These are phyloP conservation scores for Hura crepitans DNA, from an alignment of 441 rosid genomes.

Conservation along the genomic window DNA sequence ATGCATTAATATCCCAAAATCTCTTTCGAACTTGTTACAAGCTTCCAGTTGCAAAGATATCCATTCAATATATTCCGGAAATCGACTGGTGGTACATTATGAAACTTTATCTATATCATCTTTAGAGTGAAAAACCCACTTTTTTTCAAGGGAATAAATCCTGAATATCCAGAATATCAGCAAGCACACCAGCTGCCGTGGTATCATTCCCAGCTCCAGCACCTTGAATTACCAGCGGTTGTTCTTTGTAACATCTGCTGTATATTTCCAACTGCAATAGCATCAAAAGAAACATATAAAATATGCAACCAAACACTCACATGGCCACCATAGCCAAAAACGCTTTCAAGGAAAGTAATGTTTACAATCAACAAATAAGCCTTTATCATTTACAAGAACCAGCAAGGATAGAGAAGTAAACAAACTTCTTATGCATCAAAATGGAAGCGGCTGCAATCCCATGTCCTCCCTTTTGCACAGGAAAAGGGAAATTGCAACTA, in stretches of 20 bases:
- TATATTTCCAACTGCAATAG: constrained; percentile 62
- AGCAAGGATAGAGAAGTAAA: background rate
- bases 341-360: background rate
- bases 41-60: too few species aligned
- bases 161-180: constrained; percentile 84
- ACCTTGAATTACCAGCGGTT: constrained; percentile 91
- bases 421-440: background rate
- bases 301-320: too few species aligned
- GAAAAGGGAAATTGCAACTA: background rate
- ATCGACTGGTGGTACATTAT: background rate
- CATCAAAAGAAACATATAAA: constrained; percentile 5
- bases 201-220: constrained; percentile 98
- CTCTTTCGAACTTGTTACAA: background rate
- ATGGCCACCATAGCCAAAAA: too few species aligned
- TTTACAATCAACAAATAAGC: background rate
- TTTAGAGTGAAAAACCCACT: background rate
- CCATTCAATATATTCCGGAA: background rate
- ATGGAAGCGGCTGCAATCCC: background rate
- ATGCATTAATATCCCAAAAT: background rate
- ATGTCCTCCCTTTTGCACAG: background rate
- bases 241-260: constrained; percentile 62
- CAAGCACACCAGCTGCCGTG: constrained; percentile 91
- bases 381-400: background rate
- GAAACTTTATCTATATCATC: too few species aligned
- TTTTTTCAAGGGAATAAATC: constrained; percentile 57